Evolutionary conservation across 306 rosid species (phyloP), one percentile per base, ranked within the genome.

Genomic region (Medicago ruthenica): DNA sequence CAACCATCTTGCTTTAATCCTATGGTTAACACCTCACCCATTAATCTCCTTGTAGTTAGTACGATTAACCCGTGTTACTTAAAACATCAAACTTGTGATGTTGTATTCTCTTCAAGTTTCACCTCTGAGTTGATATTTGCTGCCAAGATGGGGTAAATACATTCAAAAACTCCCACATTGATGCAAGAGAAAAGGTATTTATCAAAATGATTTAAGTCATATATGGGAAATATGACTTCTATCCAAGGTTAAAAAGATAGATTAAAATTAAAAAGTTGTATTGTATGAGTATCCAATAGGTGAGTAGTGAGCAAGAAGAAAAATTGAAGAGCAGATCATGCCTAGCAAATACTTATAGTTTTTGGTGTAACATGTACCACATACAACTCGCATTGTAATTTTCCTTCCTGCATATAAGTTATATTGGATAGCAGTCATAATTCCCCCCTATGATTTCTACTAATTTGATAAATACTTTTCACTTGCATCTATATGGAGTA

Each of bases 291-390:
- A 27, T 27, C 31, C 10, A 59, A 59, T 22, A 24, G n/a, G 20
- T 34, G 12, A 31, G 13, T 62, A 7, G 67, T 17, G 20, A 34
- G 68, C n/a, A 60, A 5, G 18, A 60, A 59, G 65, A 59, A 22
- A 58, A 58, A 59, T 10, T 59, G 24, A 59, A 24, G 64, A 21
- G 64, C 64, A 58, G 22, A 36, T 58, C 64, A 58, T 58, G 22
- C 58, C 7, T 51, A 51, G 58, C 10, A 51, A 51, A 51, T 51
- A 51, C 6, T 50, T 18, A 15, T 50, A 50, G 57, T 50, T 50
- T 50, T 16, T 50, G 20, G 7, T 50, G 55, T 6, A 42, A 42
- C 48, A 42, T 42, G 48, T 34, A 34, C 37, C 37, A 34, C 37
- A 10, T 42, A 50, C 55, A n/a, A 15, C 55, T 50, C 1, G 8